A percentile compares a stretch with the other conserved stretches of the same genome.
phyloP scores from a whole-genome alignment of 2,329 filamentous ascomycete genomes.

The Gremmenia infestans region DNA sequence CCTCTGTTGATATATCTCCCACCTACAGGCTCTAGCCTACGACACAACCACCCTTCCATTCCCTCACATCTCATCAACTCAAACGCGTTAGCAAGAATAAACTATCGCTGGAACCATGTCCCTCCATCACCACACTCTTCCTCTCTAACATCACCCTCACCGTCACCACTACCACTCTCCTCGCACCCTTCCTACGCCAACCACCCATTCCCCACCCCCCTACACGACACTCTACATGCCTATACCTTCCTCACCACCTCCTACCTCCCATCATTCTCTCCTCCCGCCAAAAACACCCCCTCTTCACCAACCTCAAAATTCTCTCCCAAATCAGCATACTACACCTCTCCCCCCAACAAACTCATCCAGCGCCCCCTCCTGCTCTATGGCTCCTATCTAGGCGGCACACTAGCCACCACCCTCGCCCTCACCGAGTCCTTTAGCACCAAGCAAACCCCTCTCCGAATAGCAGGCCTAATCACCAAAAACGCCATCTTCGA shows the following conservation, averaged over 20 bases:
- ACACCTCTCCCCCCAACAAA: background rate
- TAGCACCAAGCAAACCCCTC: conserved; percentile 34
- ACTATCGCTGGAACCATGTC: conserved; percentile 50
- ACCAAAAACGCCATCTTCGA: conserved; percentile 59
- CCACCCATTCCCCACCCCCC: conserved; percentile 47
- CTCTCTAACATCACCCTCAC: background rate
- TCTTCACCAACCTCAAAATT: background rate
- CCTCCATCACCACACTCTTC: conserved; percentile 2
- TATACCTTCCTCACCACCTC: conserved; percentile 35
- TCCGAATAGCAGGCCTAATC: conserved; percentile 45
- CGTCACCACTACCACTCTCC: conserved; percentile 5
- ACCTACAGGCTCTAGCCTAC: conserved; percentile 34
- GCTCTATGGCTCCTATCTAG: conserved; percentile 53
- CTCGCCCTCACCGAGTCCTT: conserved; percentile 52
- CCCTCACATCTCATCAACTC: conserved; percentile 40
- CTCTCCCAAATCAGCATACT: conserved; percentile 3
- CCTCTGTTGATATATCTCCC: conserved; percentile 54
- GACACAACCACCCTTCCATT: conserved; percentile 36
- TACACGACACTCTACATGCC: conserved; percentile 51
- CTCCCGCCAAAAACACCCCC: background rate
- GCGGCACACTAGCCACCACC: conserved; percentile 51
- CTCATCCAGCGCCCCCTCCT: conserved; percentile 21
- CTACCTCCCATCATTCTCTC: conserved; percentile 14
- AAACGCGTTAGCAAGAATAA: conserved; percentile 50
- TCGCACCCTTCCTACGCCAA: conserved; percentile 12